phyloP scores from a whole-genome alignment of 2,329 filamentous ascomycete genomes.

The Pseudocercospora ulei region DNA sequence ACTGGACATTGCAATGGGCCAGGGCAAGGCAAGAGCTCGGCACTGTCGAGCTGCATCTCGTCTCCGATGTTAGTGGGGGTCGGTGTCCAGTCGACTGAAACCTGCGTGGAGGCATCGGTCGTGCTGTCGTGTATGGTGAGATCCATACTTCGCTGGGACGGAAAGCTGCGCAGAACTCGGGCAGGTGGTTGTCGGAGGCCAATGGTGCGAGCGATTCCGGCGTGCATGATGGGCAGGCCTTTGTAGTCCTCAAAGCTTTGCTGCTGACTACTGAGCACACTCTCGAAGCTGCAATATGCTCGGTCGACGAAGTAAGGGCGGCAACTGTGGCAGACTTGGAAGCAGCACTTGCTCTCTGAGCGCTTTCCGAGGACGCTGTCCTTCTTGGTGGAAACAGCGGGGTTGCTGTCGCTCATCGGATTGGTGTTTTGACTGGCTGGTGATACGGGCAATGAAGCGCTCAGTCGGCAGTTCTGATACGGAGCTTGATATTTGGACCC shows the following conservation, averaged over 20 bases:
- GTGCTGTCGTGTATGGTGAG: slow-evolving; percentile 25
- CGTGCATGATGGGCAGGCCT: slow-evolving; percentile 34
- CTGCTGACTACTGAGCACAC: slow-evolving; percentile 35
- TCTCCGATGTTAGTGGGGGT: slow-evolving; percentile 22
- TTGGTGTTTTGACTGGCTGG: slow-evolving; percentile 11
- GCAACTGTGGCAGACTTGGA: slow-evolving; percentile 44
- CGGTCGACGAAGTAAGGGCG: slow-evolving; percentile 44
- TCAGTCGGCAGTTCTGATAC: slow-evolving; percentile 18
- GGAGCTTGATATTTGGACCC: slow-evolving; percentile 15
- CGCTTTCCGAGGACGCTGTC: slow-evolving; percentile 10
- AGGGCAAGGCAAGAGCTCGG: slow-evolving; percentile 27
- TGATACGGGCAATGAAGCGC: slow-evolving; percentile 7
- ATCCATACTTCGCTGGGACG: slow-evolving; percentile 21
- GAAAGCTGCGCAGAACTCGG: slow-evolving; percentile 2
- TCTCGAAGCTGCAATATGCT: slow-evolving; percentile 39
- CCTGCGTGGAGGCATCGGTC: slow-evolving; percentile 23
- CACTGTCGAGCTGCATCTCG: slow-evolving; percentile 18
- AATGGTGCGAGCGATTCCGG: slow-evolving; percentile 33
- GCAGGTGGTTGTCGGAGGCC: slow-evolving; percentile 25
- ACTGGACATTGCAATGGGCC: slow-evolving; percentile 27
- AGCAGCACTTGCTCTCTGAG: slow-evolving; percentile 34
- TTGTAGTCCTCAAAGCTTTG: slow-evolving; percentile 25
- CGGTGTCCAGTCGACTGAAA: slow-evolving; percentile 26
- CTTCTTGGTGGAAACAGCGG: slow-evolving; percentile 12
- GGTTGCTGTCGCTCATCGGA: slow-evolving; percentile 10